Evolutionary conservation across 2,329 filamentous ascomycete genomes (phyloP), one percentile per base, ranked within the genome.

Genomic region (Pseudogymnoascus sp.): DNA sequence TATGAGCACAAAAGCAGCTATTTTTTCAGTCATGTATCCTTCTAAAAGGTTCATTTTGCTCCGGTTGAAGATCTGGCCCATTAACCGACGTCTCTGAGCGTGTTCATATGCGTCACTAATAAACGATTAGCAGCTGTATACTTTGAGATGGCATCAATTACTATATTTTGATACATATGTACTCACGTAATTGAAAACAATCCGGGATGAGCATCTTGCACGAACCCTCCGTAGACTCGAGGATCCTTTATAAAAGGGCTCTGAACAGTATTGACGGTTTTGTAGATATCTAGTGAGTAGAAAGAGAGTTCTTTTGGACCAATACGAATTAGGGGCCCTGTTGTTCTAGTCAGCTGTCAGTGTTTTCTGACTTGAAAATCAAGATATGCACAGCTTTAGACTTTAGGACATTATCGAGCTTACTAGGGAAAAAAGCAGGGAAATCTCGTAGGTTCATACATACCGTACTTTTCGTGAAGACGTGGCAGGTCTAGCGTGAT

Each of bases 11-110:
- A 72, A 71, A 2, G 40, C 31, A 1, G 65, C 19, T 3, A 71
- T 61, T 13, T 72, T 68, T 29, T 67, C 62, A 1, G 66, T 11
- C 62, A 73, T 72, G 0, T 72, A 62, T 0, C 62, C 63, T 62
- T 72, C 70, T 0, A 72, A 50, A 11, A 70, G 67, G 0, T 64
- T 53, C 7, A 73, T 68, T 31, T 72, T 73, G 7, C 65, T 72
- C 19, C 69, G 63, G 19, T 67, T 72, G 53, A 70, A 73, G 0
- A 73, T 31, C 23, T 72, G 71, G 0, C 70, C 71, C 66, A 73
- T 71, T 2, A 73, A 64, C 13, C 71, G 69, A 53, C 72, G 66
- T 9, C 71, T 62, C 40, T 72, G 70, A 2, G 70, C 60, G 62
- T 73, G 72, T 7, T 72, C 70, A 11, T 65, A 63, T 1, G 68